phyloP scores from a whole-genome alignment of 345 rosid species.

The Draba incana region DNA sequence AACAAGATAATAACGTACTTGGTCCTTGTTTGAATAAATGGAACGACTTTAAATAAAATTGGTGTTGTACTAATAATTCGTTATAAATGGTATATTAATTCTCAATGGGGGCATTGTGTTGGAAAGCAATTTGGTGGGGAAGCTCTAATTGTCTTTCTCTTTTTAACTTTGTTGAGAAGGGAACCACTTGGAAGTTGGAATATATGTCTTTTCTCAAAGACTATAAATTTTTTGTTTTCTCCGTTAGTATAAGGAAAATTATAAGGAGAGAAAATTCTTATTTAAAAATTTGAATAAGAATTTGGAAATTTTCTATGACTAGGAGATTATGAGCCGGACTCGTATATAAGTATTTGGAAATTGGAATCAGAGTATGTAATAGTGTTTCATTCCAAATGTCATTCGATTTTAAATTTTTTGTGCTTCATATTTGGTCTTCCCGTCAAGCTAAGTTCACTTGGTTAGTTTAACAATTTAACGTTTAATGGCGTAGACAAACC shows the following conservation, averaged over 20 bases:
- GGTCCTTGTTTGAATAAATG: conserved; percentile 5
- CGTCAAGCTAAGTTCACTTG: too few species aligned
- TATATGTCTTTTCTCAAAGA: conserved; percentile 8
- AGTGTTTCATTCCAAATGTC: too few species aligned
- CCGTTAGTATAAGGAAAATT: background rate
- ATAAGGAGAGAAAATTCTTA: background rate
- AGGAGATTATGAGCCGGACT: too few species aligned
- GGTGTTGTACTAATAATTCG: conserved; percentile 3
- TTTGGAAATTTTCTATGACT: background rate
- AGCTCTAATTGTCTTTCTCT: conserved; percentile 36
- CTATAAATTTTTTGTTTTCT: background rate
- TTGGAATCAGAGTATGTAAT: too few species aligned
- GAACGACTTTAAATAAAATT: conserved; percentile 4
- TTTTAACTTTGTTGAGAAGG: conserved; percentile 27
- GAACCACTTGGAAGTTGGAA: conserved; percentile 34
- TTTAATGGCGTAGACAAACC: background rate
- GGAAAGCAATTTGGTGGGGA: conserved; percentile 42
- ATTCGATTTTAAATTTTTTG: too few species aligned
- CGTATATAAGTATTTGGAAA: too few species aligned
- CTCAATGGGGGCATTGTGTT: conserved; percentile 19
- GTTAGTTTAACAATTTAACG: background rate
- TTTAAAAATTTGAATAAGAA: background rate
- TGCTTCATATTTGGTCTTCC: too few species aligned
- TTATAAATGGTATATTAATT: conserved; percentile 2
- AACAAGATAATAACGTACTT: background rate